Conservation (phyloP, 306 rosid species). For the Cucurbita moschata region DNA sequence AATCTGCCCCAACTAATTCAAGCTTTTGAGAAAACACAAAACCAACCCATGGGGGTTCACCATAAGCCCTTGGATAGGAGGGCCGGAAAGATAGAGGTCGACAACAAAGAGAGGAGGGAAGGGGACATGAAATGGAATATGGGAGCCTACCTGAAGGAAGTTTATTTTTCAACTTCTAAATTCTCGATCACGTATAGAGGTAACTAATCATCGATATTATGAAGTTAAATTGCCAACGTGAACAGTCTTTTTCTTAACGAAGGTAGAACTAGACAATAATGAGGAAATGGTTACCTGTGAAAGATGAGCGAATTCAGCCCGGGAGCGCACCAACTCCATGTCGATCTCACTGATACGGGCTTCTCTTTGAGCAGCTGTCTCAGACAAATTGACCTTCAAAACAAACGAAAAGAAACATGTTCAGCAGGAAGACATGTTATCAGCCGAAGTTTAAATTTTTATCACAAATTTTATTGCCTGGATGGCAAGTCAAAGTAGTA, state of each 20-base stretch:
- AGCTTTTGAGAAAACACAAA: too few relatives aligned
- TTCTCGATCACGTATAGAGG: neutral
- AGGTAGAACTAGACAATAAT: neutral
- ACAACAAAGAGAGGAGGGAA: neutral
- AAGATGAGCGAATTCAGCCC: constrained; percentile 49
- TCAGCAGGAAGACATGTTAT: neutral
- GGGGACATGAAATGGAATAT: neutral
- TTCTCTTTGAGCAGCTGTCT: constrained; percentile 65
- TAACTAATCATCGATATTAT: neutral
- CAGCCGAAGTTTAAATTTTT: neutral
- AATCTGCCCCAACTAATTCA: too few relatives aligned
- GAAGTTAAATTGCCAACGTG: neutral
- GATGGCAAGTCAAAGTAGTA: neutral
- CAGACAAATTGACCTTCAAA: constrained; percentile 42
- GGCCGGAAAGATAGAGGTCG: neutral
- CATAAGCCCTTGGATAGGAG: neutral
- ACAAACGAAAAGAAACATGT: neutral
- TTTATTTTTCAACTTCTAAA: neutral
- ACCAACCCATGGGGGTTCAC: neutral
- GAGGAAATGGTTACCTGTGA: constrained; percentile 33
- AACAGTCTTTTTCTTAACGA: neutral
- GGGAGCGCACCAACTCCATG: constrained; percentile 52
- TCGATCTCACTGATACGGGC: constrained; percentile 53
- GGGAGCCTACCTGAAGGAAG: neutral
- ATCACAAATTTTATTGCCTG: neutral